Percentiles rank a stretch among this genome's conserved stretches.
Evolutionary conservation across 352 stramenopile species (phyloP).

Genomic region (Globisporangium camurandrum): DNA sequence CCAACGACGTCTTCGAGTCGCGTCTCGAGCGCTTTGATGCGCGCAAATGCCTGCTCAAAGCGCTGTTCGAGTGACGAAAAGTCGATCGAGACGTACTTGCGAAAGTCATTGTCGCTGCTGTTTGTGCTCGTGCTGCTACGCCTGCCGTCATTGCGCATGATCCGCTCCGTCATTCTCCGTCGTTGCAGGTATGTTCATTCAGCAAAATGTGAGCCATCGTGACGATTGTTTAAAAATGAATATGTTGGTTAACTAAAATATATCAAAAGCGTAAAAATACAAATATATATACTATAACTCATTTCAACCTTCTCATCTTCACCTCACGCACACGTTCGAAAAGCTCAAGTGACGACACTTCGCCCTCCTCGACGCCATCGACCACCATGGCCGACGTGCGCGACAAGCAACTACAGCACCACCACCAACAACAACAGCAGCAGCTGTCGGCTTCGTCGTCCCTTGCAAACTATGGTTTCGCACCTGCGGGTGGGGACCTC

Average conservation of each 20-base stretch:
- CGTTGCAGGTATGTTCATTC: background rate
- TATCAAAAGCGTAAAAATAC: no score
- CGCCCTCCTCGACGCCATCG: background rate
- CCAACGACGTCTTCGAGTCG: background rate
- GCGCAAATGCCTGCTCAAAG: constrained; percentile 41
- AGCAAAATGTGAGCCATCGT: no score
- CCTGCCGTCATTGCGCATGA: background rate
- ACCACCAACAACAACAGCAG: no score
- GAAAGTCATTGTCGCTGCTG: constrained; percentile 20
- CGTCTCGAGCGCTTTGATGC: constrained; percentile 32
- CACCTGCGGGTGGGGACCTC: constrained; percentile 17
- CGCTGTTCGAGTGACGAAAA: constrained; percentile 41
- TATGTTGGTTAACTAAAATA: no score
- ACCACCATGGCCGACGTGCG: constrained; percentile 29
- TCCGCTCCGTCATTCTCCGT: constrained; percentile 2
- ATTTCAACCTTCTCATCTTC: no score
- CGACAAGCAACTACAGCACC: constrained; percentile 7
- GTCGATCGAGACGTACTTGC: constrained; percentile 36
- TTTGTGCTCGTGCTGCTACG: background rate
- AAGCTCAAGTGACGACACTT: background rate
- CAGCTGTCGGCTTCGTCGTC: no score
- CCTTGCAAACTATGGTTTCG: constrained; percentile 1
- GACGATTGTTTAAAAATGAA: no score
- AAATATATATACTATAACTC: no score
- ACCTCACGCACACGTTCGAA: no score